Conservation (phyloP, 495 filamentous ascomycete species). For the Ascobolus immersus region DNA sequence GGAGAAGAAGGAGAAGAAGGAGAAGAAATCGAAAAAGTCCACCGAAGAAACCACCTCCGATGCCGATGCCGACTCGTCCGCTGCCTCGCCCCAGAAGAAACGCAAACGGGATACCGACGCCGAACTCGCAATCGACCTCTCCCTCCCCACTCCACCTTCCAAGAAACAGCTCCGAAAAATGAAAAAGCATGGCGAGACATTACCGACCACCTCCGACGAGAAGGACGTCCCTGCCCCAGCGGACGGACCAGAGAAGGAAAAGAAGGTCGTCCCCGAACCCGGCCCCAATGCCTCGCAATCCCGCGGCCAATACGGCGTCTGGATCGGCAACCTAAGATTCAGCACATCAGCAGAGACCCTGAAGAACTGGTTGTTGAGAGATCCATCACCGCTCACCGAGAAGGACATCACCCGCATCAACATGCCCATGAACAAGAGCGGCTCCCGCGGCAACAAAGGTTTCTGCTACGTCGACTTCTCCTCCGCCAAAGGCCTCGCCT, state of each 20-base stretch:
- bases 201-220: slow-evolving; percentile 14
- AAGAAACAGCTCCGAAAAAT: slow-evolving; percentile 66
- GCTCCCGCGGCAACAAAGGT: slow-evolving; percentile 40
- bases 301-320: slow-evolving; percentile 59
- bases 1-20: slow-evolving; percentile 3
- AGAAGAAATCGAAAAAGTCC: slow-evolving; percentile 2
- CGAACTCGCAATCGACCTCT: slow-evolving; percentile 74
- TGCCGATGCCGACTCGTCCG: not conserved
- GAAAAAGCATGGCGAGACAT: slow-evolving; percentile 42
- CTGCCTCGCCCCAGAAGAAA: slow-evolving; percentile 32
- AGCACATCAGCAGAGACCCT: slow-evolving; percentile 30
- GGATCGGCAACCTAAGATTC: slow-evolving; percentile 88
- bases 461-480: slow-evolving; percentile 92
- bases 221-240: slow-evolving; percentile 11
- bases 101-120: slow-evolving; percentile 32
- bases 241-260: slow-evolving; percentile 23
- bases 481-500: slow-evolving; percentile 33
- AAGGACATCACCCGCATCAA: slow-evolving; percentile 58
- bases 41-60: slow-evolving; percentile 1
- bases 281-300: slow-evolving; percentile 9
- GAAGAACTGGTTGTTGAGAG: not conserved
- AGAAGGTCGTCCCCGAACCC: slow-evolving; percentile 19
- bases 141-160: slow-evolving; percentile 68
- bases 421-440: slow-evolving; percentile 32
- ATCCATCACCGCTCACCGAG: slow-evolving; percentile 27